Conservation (phyloP, 164 flowering plant genomes). For the Magnolia officinalis region DNA sequence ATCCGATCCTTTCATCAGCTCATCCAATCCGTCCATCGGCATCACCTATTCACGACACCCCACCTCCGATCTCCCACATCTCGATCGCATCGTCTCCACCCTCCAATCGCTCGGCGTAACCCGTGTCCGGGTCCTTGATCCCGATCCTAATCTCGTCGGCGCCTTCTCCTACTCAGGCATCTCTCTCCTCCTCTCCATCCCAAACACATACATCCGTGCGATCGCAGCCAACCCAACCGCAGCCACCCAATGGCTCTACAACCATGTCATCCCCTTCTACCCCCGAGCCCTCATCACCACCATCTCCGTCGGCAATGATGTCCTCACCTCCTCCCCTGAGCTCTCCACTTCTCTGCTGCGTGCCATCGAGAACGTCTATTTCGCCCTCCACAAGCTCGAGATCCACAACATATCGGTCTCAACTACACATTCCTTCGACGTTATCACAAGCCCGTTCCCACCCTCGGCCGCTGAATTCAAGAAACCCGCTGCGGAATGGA, state of each 20-base stretch:
- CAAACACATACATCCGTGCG: conserved; percentile 46
- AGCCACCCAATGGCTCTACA: conserved; percentile 55
- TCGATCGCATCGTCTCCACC: conserved; percentile 19
- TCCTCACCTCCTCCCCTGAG: conserved; percentile 24
- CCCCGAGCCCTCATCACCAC: conserved; percentile 58
- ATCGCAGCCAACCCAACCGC: conserved; percentile 59
- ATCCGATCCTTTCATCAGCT: neutral
- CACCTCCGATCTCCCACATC: neutral
- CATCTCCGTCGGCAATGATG: conserved; percentile 67
- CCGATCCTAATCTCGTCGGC: conserved; percentile 47
- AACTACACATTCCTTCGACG: conserved; percentile 63
- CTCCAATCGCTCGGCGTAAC: conserved; percentile 31
- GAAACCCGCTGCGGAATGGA: conserved; percentile 26
- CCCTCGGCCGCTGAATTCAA: conserved; percentile 69
- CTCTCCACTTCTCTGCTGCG: conserved; percentile 40
- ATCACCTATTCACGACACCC: neutral
- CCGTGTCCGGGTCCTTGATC: conserved; percentile 37
- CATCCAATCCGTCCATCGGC: neutral
- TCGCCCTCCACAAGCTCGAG: conserved; percentile 49
- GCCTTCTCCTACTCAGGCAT: conserved; percentile 63
- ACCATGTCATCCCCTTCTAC: conserved; percentile 63
- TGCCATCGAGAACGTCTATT: conserved; percentile 52
- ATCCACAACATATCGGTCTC: conserved; percentile 60
- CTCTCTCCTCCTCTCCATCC: conserved; percentile 61
- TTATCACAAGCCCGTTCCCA: conserved; percentile 55